Percentiles rank a stretch among this genome's conserved stretches.
These are phyloP conservation scores for Phyllostachys edulis DNA, from an alignment of 176 grass and related monocot species.

Conservation along the genomic window DNA sequence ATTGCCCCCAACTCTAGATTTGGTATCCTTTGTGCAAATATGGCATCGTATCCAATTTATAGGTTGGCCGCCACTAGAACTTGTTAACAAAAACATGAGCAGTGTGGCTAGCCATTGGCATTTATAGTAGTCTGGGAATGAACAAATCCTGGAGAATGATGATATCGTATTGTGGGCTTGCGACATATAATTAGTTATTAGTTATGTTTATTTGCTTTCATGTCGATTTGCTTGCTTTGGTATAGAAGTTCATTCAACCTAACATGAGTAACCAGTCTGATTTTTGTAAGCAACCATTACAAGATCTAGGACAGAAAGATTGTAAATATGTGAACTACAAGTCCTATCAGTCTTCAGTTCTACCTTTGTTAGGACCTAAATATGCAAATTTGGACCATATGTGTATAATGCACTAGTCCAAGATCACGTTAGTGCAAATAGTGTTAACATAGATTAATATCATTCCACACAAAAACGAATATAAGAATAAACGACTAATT, in stretches of 20 bases:
- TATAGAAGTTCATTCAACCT: neutral
- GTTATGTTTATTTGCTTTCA: slow-evolving; percentile 1
- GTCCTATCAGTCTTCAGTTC: neutral
- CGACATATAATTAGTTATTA: neutral
- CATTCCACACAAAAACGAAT: too few relatives aligned
- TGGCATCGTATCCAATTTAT: neutral
- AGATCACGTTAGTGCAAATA: too few relatives aligned
- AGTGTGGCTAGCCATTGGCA: neutral
- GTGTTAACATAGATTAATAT: too few relatives aligned
- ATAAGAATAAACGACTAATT: too few relatives aligned
- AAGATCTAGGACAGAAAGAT: neutral
- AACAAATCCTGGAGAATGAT: neutral
- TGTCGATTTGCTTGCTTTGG: neutral
- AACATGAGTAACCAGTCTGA: neutral
- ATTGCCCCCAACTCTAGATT: neutral
- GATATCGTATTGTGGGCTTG: neutral
- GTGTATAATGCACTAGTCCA: too few relatives aligned
- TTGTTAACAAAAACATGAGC: neutral
- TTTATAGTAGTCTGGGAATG: neutral
- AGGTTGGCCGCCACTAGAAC: neutral
- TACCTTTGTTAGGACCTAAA: neutral
- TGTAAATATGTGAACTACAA: neutral
- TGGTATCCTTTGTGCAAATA: neutral
- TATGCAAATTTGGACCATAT: too few relatives aligned
- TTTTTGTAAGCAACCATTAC: neutral